phyloP scores from a whole-genome alignment of 768 basidiomycete genomes.

The Termitomyces heimii region DNA sequence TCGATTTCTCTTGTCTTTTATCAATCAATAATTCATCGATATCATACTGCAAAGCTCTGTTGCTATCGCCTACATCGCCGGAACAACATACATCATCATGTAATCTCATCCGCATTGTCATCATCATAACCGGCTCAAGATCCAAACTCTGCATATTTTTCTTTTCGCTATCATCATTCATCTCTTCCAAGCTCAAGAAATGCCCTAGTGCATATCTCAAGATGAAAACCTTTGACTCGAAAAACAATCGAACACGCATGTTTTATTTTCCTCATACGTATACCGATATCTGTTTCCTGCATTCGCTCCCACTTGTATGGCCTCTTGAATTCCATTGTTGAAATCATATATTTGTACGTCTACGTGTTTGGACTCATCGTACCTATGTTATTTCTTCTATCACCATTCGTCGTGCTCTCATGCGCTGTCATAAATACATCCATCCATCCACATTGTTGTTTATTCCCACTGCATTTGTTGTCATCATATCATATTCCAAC shows the following conservation, averaged over 20 bases:
- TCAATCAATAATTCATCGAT: not conserved
- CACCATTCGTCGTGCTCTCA: not conserved
- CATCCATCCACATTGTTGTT: not conserved
- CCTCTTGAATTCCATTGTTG: not conserved
- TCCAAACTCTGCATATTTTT: not conserved
- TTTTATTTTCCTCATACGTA: not conserved
- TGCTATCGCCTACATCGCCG: not conserved
- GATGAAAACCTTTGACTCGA: not conserved
- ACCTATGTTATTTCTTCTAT: not conserved
- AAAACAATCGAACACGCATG: not conserved
- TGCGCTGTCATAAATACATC: not conserved
- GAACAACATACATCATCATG: not conserved
- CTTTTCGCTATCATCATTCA: not conserved
- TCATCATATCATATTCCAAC: not conserved
- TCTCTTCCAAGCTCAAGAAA: not conserved
- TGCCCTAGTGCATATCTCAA: not conserved
- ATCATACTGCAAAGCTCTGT: not conserved
- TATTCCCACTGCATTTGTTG: not conserved
- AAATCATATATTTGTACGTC: not conserved
- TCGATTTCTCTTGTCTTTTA: not conserved
- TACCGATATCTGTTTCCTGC: not conserved
- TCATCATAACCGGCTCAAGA: not conserved
- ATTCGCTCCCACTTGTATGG: not conserved
- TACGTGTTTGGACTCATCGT: not conserved
- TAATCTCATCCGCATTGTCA: not conserved